phyloP scores from a whole-genome alignment of 2,329 filamentous ascomycete species.

The Fusarium sp. region DNA sequence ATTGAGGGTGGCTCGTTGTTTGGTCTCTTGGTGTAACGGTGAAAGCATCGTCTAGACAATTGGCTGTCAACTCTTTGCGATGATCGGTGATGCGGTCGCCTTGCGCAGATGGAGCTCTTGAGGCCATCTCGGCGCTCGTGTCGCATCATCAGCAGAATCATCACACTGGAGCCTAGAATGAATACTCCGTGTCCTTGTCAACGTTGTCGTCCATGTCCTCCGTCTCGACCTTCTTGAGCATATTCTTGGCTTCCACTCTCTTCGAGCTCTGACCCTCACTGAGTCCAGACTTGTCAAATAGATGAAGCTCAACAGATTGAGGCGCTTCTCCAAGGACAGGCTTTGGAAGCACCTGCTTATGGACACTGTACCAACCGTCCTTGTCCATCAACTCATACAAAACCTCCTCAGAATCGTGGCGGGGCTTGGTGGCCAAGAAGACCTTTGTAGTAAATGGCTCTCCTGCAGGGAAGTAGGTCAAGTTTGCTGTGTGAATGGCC shows the following conservation, averaged over 20 bases:
- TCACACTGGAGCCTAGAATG: constrained; percentile 10
- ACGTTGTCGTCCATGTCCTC: constrained; percentile 1
- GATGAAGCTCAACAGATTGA: constrained; percentile 63
- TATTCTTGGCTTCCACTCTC: background rate
- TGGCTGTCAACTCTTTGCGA: constrained; percentile 26
- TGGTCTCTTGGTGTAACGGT: constrained; percentile 12
- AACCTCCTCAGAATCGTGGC: constrained; percentile 63
- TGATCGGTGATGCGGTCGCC: constrained; percentile 21
- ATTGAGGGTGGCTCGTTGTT: background rate
- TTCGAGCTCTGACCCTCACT: constrained; percentile 31
- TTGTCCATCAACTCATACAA: constrained; percentile 60
- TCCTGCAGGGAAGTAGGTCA: constrained; percentile 29
- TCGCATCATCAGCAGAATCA: constrained; percentile 4
- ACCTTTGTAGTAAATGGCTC: constrained; percentile 54
- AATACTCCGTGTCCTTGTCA: background rate
- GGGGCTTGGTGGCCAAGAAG: constrained; percentile 66
- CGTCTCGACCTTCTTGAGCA: background rate
- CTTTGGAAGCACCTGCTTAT: constrained; percentile 57
- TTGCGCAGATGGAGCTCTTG: constrained; percentile 18
- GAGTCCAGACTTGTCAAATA: constrained; percentile 56
- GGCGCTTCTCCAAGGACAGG: constrained; percentile 58
- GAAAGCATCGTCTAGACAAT: constrained; percentile 28
- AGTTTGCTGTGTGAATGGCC: constrained; percentile 57
- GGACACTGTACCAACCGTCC: constrained; percentile 58
- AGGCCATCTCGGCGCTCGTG: constrained; percentile 22